A percentile compares a stretch with the other conserved stretches of the same genome.
phyloP scores from a whole-genome alignment of 108 stramenopile species.

The Cyclotella distinguenda region DNA sequence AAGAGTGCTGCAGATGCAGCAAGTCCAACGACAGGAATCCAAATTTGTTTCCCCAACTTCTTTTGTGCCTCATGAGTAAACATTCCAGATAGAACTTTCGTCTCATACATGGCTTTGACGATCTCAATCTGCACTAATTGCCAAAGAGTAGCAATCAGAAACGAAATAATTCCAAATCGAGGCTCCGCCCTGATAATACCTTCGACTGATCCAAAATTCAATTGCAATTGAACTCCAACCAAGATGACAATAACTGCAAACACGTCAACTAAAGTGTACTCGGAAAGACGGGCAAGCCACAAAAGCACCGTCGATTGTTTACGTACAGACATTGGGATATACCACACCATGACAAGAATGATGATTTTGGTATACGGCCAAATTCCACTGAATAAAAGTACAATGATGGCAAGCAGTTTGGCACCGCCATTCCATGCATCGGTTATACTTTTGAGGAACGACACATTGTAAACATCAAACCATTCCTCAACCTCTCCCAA shows the following conservation, averaged over 20 bases:
- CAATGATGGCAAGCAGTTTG: constrained; percentile 45
- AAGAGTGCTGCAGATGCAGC: constrained; percentile 25
- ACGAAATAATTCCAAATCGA: constrained; percentile 46
- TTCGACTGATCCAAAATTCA: constrained; percentile 47
- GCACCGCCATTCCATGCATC: constrained; percentile 63
- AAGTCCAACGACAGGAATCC: constrained; percentile 17
- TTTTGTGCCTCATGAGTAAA: neutral
- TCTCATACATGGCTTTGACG: constrained; percentile 42
- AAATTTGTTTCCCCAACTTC: constrained; percentile 14
- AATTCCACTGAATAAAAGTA: constrained; percentile 46
- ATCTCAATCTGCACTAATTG: constrained; percentile 52
- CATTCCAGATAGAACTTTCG: constrained; percentile 8
- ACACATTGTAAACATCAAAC: constrained; percentile 47
- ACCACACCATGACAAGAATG: constrained; percentile 46
- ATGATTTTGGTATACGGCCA: constrained; percentile 58
- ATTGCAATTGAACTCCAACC: constrained; percentile 49
- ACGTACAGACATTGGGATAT: constrained; percentile 19
- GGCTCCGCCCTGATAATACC: constrained; percentile 46
- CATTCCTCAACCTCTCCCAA: constrained; percentile 23
- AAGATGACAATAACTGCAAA: constrained; percentile 47
- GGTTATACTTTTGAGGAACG: constrained; percentile 38
- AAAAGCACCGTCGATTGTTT: constrained; percentile 17
- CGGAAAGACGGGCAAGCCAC: constrained; percentile 48
- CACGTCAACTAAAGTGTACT: constrained; percentile 54
- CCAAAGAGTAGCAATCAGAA: constrained; percentile 52